Evolutionary conservation across 139 green algal species (phyloP).

Genomic region (Chlorella sp.): DNA sequence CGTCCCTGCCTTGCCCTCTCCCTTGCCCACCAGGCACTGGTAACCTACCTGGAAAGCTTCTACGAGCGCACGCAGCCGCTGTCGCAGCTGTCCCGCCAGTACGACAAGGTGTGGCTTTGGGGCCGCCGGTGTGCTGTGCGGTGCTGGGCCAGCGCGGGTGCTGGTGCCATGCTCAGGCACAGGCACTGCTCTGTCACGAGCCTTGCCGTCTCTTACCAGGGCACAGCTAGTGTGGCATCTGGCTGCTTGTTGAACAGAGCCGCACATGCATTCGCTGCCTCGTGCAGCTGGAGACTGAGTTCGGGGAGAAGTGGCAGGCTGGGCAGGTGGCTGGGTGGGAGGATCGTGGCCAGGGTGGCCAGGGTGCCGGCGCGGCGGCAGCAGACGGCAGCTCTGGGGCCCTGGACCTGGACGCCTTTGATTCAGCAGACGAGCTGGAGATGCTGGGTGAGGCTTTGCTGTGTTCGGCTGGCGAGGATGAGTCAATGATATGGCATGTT

Average conservation of each 20-base stretch:
- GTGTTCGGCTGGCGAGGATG: too few species aligned
- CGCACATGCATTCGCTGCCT: not conserved
- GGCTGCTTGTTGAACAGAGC: not conserved
- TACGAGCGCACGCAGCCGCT: conserved; percentile 92
- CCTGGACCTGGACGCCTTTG: conserved; percentile 87
- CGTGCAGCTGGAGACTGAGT: conserved; percentile 75
- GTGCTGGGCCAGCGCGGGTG: too few species aligned
- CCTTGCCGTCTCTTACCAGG: not conserved
- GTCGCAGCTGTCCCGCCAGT: conserved; percentile 63
- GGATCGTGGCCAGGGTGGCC: conserved; percentile 59
- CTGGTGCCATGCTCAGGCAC: too few species aligned
- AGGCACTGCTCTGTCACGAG: not conserved
- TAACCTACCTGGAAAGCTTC: conserved; percentile 91
- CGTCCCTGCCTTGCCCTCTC: too few species aligned
- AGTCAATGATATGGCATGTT: too few species aligned
- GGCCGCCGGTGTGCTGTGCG: not conserved
- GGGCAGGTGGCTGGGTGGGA: conserved; percentile 82
- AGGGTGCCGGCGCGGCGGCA: conserved; percentile 1
- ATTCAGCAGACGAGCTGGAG: conserved; percentile 86
- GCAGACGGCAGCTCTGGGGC: not conserved
- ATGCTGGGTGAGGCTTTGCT: conserved; percentile 57
- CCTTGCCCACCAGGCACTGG: conserved; percentile 41
- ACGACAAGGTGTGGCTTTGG: conserved; percentile 50
- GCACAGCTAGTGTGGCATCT: too few species aligned
- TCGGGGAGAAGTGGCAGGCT: conserved; percentile 70